These are phyloP conservation scores for Protomyces arabidopsidicola DNA, from an alignment of 1,139 yeast species.

Conservation along the genomic window DNA sequence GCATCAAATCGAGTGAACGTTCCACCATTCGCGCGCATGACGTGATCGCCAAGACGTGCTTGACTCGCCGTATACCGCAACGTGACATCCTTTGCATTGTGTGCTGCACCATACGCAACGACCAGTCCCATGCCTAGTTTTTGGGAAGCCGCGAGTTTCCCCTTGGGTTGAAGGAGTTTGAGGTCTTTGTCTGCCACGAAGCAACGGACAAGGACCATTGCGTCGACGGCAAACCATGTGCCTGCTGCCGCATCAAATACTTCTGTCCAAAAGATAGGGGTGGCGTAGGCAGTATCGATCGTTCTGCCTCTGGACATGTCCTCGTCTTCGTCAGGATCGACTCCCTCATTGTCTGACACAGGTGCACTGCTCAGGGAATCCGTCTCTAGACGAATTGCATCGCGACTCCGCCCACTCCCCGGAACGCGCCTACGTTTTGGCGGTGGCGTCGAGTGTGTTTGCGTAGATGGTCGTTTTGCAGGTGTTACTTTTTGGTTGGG, in stretches of 20 bases:
- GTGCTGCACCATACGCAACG: constrained; percentile 63
- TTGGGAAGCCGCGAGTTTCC: constrained; percentile 7
- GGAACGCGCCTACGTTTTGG: not conserved
- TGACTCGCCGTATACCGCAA: constrained; percentile 71
- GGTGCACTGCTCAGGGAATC: not conserved
- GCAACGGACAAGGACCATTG: constrained; percentile 50
- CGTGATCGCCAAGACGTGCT: constrained; percentile 55
- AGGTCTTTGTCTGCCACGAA: constrained; percentile 10
- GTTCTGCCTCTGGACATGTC: not conserved
- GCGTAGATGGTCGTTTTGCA: not conserved
- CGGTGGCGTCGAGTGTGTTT: not conserved
- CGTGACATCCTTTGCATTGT: constrained; percentile 75
- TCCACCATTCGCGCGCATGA: constrained; percentile 41
- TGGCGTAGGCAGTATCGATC: constrained; percentile 39
- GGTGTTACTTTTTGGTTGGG: not conserved
- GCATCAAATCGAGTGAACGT: constrained; percentile 71
- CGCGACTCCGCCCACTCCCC: not conserved
- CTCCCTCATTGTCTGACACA: not conserved
- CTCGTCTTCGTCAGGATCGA: not conserved
- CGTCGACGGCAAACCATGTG: constrained; percentile 80
- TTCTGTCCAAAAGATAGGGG: constrained; percentile 88
- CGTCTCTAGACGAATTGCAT: not conserved
- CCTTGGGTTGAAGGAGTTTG: constrained; percentile 18
- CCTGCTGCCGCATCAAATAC: constrained; percentile 71
- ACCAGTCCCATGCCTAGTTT: constrained; percentile 25